A percentile compares a stretch with the other conserved stretches of the same genome.
phyloP scores from a whole-genome alignment of 2,329 filamentous ascomycete species.

The Diaporthe citrichinensis region DNA sequence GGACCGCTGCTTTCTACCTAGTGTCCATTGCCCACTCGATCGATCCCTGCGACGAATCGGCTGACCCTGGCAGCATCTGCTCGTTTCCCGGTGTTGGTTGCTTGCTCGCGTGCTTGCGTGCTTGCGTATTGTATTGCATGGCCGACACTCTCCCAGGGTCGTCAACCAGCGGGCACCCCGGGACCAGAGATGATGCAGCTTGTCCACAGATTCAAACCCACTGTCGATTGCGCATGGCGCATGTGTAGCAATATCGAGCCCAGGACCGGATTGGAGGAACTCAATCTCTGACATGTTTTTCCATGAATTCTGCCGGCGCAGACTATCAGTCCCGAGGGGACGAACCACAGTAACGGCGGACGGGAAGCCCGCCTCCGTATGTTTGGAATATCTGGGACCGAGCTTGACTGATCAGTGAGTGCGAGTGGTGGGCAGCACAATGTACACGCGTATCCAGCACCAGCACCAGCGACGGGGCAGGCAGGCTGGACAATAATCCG shows the following conservation, averaged over 20 bases:
- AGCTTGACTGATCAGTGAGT: neutral
- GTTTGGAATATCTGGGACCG: slow-evolving; percentile 18
- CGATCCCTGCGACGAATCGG: neutral
- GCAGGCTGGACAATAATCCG: slow-evolving; percentile 11
- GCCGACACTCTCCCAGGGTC: neutral
- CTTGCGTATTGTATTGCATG: neutral
- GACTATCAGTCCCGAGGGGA: slow-evolving; percentile 16
- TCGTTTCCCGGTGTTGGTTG: neutral
- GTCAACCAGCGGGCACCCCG: neutral
- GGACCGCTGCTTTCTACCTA: slow-evolving; percentile 4
- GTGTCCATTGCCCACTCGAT: neutral
- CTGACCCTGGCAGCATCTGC: slow-evolving; percentile 6
- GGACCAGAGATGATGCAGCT: neutral
- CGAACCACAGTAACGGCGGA: slow-evolving; percentile 4
- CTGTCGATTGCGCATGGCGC: slow-evolving; percentile 23
- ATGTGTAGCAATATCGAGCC: slow-evolving; percentile 22
- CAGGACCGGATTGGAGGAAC: slow-evolving; percentile 27
- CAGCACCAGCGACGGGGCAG: slow-evolving; percentile 5
- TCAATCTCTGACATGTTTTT: slow-evolving; percentile 17
- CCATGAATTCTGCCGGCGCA: slow-evolving; percentile 31
- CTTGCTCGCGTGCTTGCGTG: neutral
- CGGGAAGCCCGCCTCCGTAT: slow-evolving; percentile 23
- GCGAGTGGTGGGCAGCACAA: neutral
- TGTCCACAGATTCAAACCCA: slow-evolving; percentile 6
- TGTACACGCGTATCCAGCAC: neutral